Evolutionary conservation across 2,329 filamentous ascomycete genomes (phyloP), one percentile per base, ranked within the genome.

Genomic region (Colletotrichum musae): DNA sequence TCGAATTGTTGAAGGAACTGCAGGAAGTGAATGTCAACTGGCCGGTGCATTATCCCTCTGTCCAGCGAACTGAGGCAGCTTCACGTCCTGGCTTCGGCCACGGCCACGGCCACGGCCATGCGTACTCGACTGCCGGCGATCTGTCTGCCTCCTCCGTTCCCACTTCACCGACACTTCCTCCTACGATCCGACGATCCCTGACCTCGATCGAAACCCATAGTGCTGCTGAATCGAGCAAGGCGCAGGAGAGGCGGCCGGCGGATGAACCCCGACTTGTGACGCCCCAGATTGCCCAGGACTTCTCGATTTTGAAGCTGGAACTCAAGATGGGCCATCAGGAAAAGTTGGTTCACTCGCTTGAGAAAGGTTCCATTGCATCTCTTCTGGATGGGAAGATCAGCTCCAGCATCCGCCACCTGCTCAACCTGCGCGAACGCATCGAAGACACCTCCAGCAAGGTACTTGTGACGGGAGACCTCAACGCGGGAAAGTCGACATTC

Each of bases 391-490:
- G 94, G 28, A 97, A 97, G 81, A 97, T 99, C 75, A 92, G 92
- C 75, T 94, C 96, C 71, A 98, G 94, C 78, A 93, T 98, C 77
- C 94, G 94, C 75, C 96, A 99, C 80, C 87, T 99, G 1, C 87
- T 94, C 64, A 91, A 93, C 0, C 86, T 99, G 41, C 91, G 94
- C 70, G 96, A 98, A 73, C 91, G 96, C 61, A 99, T 99, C 71
- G 96, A 98, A 78, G 96, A 99, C 80, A 98, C 94, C 0, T 94
- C 95, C 5, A 98, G 95, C 82, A 99, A 99, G 80, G 96, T 99
- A 1, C 83, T 99, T 67, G 91, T 99, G 18, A 99, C 96, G 0
- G 96, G 96, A 76, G 96, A 99, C 78, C 82, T 99, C 62, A 99
- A 99, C 77, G 95, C 96, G 9, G 96, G 96, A 77, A 99, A 99